Conservation (phyloP, 2,329 filamentous ascomycete genomes). For the Samsoniella hepiali region DNA sequence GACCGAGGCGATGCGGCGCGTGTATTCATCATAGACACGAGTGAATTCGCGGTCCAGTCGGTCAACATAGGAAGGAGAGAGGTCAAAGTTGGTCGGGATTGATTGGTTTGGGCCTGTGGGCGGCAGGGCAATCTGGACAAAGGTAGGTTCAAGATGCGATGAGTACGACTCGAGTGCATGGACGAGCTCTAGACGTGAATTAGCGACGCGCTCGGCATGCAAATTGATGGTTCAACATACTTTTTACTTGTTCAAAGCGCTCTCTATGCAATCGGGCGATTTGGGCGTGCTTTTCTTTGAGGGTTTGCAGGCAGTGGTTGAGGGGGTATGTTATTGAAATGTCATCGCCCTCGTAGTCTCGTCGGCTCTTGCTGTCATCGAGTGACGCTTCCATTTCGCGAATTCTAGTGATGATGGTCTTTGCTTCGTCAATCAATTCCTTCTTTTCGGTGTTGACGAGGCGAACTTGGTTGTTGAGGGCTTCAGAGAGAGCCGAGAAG, state of each 20-base stretch:
- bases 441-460: conserved; percentile 85
- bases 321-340: conserved; percentile 81
- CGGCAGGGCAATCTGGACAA: conserved; percentile 80
- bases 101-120: conserved; percentile 74
- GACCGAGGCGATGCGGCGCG: conserved; percentile 72
- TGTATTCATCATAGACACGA: conserved; percentile 95
- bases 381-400: conserved; percentile 91
- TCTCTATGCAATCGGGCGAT: conserved; percentile 82
- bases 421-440: conserved; percentile 83
- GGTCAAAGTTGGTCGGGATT: conserved; percentile 79
- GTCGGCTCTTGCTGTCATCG: conserved; percentile 66
- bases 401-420: conserved; percentile 79
- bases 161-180: conserved; percentile 94
- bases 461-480: conserved; percentile 84
- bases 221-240: conserved; percentile 47
- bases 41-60: conserved; percentile 88
- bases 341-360: conserved; percentile 64
- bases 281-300: conserved; percentile 83
- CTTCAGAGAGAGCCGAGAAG: conserved; percentile 86
- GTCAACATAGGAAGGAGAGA: conserved; percentile 85
- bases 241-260: conserved; percentile 92
- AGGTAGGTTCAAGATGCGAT: conserved; percentile 86
- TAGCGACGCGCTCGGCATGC: not conserved
- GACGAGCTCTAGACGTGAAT: conserved; percentile 66
- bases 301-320: conserved; percentile 68